Evolutionary conservation across 2,329 filamentous ascomycete genomes (phyloP).

Genomic region (Diplodia corticola): DNA sequence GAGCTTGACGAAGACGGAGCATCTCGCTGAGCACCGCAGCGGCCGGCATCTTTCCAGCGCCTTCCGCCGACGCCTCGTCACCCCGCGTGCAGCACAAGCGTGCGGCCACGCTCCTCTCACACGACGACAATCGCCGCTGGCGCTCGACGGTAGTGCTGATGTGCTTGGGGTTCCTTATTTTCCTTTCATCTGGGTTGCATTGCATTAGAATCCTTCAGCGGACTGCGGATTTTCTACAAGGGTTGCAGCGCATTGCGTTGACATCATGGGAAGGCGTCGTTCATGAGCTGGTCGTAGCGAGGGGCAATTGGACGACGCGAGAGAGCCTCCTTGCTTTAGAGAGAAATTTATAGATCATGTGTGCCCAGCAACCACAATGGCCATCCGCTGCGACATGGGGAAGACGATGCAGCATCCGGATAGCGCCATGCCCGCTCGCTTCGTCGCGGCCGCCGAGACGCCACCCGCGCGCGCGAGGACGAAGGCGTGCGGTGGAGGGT

Average conservation of each 20-base stretch:
- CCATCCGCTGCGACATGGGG: background rate
- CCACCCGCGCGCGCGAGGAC: background rate
- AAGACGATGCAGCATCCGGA: constrained; percentile 3
- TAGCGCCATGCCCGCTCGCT: constrained; percentile 10
- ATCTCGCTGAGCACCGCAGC: constrained; percentile 12
- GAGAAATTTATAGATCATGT: constrained; percentile 18
- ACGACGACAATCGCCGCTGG: background rate
- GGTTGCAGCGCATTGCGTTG: constrained; percentile 32
- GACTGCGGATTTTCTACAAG: constrained; percentile 33
- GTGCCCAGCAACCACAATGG: background rate
- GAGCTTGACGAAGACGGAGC: constrained; percentile 1
- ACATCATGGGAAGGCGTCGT: constrained; percentile 17
- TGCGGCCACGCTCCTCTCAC: constrained; percentile 2
- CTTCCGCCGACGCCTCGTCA: constrained; percentile 4
- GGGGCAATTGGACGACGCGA: constrained; percentile 12
- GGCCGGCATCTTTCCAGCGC: background rate
- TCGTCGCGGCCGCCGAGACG: background rate
- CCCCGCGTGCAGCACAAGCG: constrained; percentile 7
- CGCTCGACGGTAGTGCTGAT: background rate
- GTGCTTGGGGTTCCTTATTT: background rate
- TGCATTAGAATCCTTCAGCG: constrained; percentile 29
- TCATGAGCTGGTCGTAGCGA: constrained; percentile 2
- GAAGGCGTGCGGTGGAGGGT: background rate
- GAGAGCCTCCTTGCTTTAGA: constrained; percentile 19
- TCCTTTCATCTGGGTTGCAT: constrained; percentile 34